Percentiles rank a stretch among this genome's conserved stretches.
Evolutionary conservation across 1,284 basidiomycete genomes (phyloP).

Genomic region (Ustilago sp.): DNA sequence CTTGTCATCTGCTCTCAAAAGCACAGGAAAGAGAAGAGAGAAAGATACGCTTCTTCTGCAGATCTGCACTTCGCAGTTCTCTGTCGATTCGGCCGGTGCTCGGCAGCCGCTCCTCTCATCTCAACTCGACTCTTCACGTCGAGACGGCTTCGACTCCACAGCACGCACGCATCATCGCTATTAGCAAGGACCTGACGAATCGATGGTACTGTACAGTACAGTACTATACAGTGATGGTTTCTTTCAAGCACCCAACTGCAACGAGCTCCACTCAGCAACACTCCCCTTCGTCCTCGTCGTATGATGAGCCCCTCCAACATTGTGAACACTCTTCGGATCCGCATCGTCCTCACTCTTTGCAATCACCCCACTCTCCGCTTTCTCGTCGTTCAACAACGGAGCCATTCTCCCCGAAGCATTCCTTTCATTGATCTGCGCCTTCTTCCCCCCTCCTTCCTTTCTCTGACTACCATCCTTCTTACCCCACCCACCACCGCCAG

Average conservation of each 20-base stretch:
- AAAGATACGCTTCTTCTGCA: slow-evolving; percentile 6
- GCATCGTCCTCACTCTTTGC: slow-evolving; percentile 19
- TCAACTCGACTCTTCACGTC: not conserved
- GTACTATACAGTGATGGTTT: not conserved
- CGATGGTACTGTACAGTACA: too few relatives aligned
- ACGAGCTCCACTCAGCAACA: slow-evolving; percentile 54
- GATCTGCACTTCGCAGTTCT: not conserved
- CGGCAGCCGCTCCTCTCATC: not conserved
- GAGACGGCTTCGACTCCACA: not conserved
- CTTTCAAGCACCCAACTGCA: slow-evolving; percentile 53
- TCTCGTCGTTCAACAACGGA: slow-evolving; percentile 39
- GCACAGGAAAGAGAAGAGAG: too few relatives aligned
- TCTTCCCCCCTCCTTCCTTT: slow-evolving; percentile 8
- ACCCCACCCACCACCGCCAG: slow-evolving; percentile 93
- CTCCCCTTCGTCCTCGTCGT: slow-evolving; percentile 53
- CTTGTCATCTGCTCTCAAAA: too few relatives aligned
- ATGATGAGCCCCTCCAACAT: slow-evolving; percentile 25
- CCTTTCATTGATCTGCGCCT: slow-evolving; percentile 37
- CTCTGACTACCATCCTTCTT: slow-evolving; percentile 7
- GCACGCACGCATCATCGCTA: not conserved
- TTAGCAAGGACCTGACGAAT: not conserved
- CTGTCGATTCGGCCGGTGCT: not conserved
- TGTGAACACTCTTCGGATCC: slow-evolving; percentile 23
- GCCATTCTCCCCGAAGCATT: slow-evolving; percentile 51
- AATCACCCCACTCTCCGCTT: slow-evolving; percentile 33